phyloP scores from a whole-genome alignment of 371 early-diverging fungal genomes.

The Lichtheimia ramosa region DNA sequence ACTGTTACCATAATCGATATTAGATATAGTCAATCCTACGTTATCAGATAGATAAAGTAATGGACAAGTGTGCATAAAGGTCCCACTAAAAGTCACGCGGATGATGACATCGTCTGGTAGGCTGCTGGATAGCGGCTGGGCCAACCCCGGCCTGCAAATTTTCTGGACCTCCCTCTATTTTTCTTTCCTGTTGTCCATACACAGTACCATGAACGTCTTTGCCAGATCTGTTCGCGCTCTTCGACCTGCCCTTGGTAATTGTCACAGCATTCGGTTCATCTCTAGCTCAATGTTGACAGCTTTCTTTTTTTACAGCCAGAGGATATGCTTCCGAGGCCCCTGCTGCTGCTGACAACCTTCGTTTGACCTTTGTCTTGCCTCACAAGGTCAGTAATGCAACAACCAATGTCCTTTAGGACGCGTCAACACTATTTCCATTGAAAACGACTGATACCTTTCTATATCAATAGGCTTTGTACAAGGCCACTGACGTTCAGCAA shows the following conservation, averaged over 20 bases:
- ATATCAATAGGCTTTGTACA: constrained; percentile 63
- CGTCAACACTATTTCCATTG: neutral
- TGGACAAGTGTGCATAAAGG: too few species aligned
- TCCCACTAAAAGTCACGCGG: neutral
- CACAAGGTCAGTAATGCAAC: constrained; percentile 71
- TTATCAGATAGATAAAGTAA: too few species aligned
- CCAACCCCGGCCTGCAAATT: neutral
- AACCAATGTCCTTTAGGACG: neutral
- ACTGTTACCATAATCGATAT: too few species aligned
- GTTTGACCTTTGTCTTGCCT: constrained; percentile 88
- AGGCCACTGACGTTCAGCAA: constrained; percentile 80
- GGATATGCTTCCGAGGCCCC: constrained; percentile 77
- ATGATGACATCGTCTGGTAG: constrained; percentile 1
- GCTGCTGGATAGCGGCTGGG: neutral
- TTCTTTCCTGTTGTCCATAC: constrained; percentile 10
- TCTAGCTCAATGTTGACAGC: neutral
- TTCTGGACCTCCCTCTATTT: constrained; percentile 2
- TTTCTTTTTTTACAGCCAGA: constrained; percentile 47
- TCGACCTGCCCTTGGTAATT: constrained; percentile 40
- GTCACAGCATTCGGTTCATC: constrained; percentile 14
- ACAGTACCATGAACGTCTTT: constrained; percentile 57
- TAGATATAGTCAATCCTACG: too few species aligned
- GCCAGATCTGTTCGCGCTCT: constrained; percentile 56
- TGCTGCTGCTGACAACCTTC: constrained; percentile 73
- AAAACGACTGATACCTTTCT: neutral